Conservation (phyloP, 2,329 filamentous ascomycete species). For the Cladosporium sp. region DNA sequence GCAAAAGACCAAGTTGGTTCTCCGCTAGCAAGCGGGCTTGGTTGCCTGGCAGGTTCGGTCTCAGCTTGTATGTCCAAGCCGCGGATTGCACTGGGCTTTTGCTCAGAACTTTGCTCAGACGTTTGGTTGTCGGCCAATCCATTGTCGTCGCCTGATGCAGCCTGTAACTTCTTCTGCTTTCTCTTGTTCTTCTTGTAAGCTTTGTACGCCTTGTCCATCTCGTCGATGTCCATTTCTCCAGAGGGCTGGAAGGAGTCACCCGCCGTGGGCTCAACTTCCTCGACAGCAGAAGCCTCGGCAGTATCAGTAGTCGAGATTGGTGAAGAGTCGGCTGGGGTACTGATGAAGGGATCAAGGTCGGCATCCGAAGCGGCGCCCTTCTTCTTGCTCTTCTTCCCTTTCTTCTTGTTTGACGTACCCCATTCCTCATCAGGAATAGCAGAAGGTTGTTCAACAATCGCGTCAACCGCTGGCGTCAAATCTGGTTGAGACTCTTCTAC, state of each 20-base stretch:
- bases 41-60: slow-evolving; percentile 3
- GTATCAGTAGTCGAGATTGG: slow-evolving; percentile 9
- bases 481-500: no score
- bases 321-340: slow-evolving; percentile 19
- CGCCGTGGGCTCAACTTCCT: background rate
- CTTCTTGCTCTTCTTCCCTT: slow-evolving; percentile 35
- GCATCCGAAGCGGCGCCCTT: slow-evolving; percentile 37
- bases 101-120: background rate
- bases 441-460: background rate
- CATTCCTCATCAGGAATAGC: slow-evolving; percentile 10
- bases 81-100: background rate
- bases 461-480: background rate
- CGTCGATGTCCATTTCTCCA: slow-evolving; percentile 31
- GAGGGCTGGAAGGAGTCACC: slow-evolving; percentile 14
- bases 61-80: background rate
- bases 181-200: slow-evolving; percentile 31
- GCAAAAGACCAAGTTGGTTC: slow-evolving; percentile 19
- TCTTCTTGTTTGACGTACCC: slow-evolving; percentile 8
- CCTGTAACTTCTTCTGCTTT: slow-evolving; percentile 28
- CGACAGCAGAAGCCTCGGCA: slow-evolving; percentile 5
- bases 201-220: slow-evolving; percentile 31
- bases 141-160: background rate
- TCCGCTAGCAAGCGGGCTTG: background rate
- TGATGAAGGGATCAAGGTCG: slow-evolving; percentile 12
- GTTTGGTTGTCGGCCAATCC: background rate